Conservation (phyloP, 2,329 filamentous ascomycete species). For the Ceratocystis albifundus region DNA sequence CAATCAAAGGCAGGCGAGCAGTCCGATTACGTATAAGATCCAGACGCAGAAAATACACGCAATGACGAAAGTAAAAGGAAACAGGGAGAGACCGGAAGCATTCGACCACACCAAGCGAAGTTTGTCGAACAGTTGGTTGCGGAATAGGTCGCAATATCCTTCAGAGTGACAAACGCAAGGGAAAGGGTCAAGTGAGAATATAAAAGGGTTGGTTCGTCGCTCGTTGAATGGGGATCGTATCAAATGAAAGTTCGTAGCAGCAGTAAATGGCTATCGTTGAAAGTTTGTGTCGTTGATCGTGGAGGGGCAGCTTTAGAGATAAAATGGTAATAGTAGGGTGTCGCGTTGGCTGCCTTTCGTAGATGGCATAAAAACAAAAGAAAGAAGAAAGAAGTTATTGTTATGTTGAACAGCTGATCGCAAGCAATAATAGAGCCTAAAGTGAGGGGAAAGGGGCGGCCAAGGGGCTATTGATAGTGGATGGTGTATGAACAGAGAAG, state of each 20-base stretch:
- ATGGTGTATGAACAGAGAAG: background rate
- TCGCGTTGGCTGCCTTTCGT: background rate
- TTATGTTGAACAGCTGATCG: background rate
- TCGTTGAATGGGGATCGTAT: background rate
- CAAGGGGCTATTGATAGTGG: background rate
- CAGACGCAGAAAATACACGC: background rate
- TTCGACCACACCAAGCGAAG: background rate
- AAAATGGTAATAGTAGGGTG: slow-evolving; percentile 8
- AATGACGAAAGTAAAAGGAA: background rate
- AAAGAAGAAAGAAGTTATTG: background rate
- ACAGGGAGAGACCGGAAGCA: background rate
- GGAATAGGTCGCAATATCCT: too few species aligned
- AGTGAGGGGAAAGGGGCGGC: background rate
- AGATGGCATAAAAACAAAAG: background rate
- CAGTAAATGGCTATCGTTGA: background rate
- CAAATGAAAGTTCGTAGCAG: background rate
- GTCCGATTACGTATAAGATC: background rate
- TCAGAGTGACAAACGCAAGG: background rate
- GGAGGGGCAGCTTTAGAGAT: background rate
- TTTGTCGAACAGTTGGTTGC: background rate
- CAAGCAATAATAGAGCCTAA: background rate
- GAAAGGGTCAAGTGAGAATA: background rate
- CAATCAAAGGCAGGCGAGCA: background rate
- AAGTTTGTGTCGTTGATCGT: slow-evolving; percentile 1
- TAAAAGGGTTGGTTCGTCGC: background rate